Evolutionary conservation across 2,329 filamentous ascomycete genomes (phyloP).

Genomic region (Stachybotrys echinatus): DNA sequence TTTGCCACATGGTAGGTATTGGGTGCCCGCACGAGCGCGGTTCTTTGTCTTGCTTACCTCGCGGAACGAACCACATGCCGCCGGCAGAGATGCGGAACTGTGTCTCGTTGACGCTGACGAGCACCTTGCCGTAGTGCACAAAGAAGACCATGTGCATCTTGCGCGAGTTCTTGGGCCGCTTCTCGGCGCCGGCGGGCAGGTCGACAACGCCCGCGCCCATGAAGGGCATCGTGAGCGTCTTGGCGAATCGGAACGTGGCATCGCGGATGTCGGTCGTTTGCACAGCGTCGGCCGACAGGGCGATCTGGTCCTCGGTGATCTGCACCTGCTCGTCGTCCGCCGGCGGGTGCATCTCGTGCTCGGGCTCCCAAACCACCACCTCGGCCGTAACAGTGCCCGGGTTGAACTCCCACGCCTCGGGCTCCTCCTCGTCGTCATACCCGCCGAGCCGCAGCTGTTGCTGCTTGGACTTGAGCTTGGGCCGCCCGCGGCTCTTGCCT

Average conservation of each 20-base stretch:
- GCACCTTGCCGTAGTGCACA: conserved; percentile 75
- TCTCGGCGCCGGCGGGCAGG: conserved; percentile 74
- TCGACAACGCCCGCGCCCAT: conserved; percentile 90
- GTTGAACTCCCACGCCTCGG: conserved; percentile 68
- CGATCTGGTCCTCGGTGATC: conserved; percentile 49
- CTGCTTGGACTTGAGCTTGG: conserved; percentile 23
- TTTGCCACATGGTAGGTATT: conserved; percentile 7
- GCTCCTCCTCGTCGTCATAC: conserved; percentile 46
- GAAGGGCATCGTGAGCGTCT: conserved; percentile 78
- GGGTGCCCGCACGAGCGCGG: not conserved
- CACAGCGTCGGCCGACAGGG: conserved; percentile 50
- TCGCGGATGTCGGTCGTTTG: conserved; percentile 53
- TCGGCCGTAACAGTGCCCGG: conserved; percentile 59
- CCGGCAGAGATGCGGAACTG: conserved; percentile 80
- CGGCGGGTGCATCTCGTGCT: conserved; percentile 48
- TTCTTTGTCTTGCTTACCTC: conserved; percentile 60
- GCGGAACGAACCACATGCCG: conserved; percentile 89
- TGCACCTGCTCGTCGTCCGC: conserved; percentile 49
- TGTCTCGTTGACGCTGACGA: conserved; percentile 70
- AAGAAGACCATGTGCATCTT: conserved; percentile 99
- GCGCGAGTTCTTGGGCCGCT: conserved; percentile 84
- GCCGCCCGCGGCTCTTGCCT: conserved; percentile 18
- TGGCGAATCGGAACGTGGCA: conserved; percentile 80
- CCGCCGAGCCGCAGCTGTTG: conserved; percentile 21
- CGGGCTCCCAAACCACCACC: conserved; percentile 58